Conservation (phyloP, 1,284 basidiomycete genomes). For the Spongiforma sp. region DNA sequence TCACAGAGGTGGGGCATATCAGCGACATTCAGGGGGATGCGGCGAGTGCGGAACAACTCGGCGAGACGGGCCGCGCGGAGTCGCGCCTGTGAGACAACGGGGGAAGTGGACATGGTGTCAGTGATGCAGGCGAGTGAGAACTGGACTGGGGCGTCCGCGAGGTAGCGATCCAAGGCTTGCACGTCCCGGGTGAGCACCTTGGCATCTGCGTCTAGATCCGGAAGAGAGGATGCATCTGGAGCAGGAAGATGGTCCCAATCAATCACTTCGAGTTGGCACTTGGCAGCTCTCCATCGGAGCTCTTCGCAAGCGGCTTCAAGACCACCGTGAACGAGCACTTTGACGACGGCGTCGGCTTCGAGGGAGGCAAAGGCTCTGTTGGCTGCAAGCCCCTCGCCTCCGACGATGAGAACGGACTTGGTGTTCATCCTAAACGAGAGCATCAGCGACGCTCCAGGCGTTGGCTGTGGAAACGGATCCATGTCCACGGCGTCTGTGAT, state of each 20-base stretch:
- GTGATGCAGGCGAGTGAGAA: constrained; percentile 77
- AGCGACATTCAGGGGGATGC: constrained; percentile 85
- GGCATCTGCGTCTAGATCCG: constrained; percentile 2
- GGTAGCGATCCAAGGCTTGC: constrained; percentile 51
- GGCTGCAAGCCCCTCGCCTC: constrained; percentile 79
- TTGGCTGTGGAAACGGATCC: constrained; percentile 48
- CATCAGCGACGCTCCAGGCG: constrained; percentile 75
- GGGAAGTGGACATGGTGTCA: constrained; percentile 29
- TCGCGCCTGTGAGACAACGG: constrained; percentile 34
- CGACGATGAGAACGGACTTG: constrained; percentile 71
- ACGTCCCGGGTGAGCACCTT: constrained; percentile 39
- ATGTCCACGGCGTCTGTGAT: too few relatives aligned
- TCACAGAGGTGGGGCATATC: constrained; percentile 90
- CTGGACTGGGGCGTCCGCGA: constrained; percentile 48
- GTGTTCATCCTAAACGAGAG: constrained; percentile 73
- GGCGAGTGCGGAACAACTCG: constrained; percentile 59
- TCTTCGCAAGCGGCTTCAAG: constrained; percentile 67
- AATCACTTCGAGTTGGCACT: constrained; percentile 59
- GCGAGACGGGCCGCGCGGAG: constrained; percentile 55
- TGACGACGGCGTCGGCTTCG: constrained; percentile 80
- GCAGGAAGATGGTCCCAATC: constrained; percentile 52
- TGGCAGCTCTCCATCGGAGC: constrained; percentile 63
- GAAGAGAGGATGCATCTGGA: background rate
- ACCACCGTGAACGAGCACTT: constrained; percentile 63
- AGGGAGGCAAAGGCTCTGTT: constrained; percentile 82